phyloP scores from a whole-genome alignment of 768 basidiomycete species.

The Boletellus sp. region DNA sequence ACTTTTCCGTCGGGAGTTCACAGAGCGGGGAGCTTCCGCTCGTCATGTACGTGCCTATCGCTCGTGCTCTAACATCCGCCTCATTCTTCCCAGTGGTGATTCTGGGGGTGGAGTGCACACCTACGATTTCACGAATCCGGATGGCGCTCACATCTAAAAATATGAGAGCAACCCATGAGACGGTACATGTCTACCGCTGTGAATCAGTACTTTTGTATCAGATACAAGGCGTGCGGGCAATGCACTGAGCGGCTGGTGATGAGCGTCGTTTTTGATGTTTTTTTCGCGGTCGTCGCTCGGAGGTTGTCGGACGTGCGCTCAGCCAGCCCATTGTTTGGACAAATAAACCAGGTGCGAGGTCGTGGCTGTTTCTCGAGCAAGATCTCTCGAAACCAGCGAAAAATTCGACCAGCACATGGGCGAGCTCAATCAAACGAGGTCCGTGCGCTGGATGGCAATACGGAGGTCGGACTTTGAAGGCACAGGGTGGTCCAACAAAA shows the following conservation, averaged over 20 bases:
- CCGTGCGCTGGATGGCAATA: conserved; percentile 34
- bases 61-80: conserved; percentile 16
- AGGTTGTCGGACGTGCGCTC: too few relatives aligned
- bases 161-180: not conserved
- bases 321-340: conserved; percentile 25
- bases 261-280: too few relatives aligned
- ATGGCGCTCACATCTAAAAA: conserved; percentile 18
- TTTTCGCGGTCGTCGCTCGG: too few relatives aligned
- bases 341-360: conserved; percentile 25
- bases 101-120: conserved; percentile 46
- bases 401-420: conserved; percentile 20
- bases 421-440: conserved; percentile 29
- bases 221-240: not conserved
- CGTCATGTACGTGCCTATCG: conserved; percentile 50
- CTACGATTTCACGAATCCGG: conserved; percentile 34
- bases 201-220: conserved; percentile 3
- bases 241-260: too few relatives aligned
- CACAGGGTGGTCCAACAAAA: conserved; percentile 37
- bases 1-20: conserved; percentile 57
- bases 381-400: conserved; percentile 11
- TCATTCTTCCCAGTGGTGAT: conserved; percentile 41
- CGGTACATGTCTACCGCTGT: conserved; percentile 7
- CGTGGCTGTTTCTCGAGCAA: conserved; percentile 10
- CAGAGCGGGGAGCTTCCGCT: conserved; percentile 51
- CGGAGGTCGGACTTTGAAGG: conserved; percentile 37